phyloP scores from a whole-genome alignment of 2,329 filamentous ascomycete genomes.

The Curvularia eragrostidis region DNA sequence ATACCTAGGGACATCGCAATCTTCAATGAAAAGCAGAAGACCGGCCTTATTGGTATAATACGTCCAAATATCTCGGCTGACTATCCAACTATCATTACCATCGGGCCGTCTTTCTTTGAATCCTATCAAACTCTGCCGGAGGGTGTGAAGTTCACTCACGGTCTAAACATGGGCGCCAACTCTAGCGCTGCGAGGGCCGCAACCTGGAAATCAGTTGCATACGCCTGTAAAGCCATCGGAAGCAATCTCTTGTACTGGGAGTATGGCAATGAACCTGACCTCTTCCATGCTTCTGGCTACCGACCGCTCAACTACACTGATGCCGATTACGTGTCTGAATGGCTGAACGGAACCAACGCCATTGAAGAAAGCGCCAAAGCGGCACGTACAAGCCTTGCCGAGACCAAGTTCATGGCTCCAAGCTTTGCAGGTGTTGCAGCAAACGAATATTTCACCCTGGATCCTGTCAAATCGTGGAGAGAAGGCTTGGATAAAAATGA shows the following conservation, averaged over 20 bases:
- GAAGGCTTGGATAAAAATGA: slow-evolving; percentile 35
- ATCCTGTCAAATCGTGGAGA: not conserved
- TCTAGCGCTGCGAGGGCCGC: slow-evolving; percentile 49
- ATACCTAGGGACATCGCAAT: slow-evolving; percentile 40
- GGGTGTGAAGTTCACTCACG: slow-evolving; percentile 63
- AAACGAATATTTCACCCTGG: slow-evolving; percentile 1
- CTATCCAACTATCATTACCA: slow-evolving; percentile 66
- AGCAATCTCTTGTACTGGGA: slow-evolving; percentile 64
- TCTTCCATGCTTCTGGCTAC: slow-evolving; percentile 61
- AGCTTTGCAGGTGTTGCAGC: slow-evolving; percentile 11
- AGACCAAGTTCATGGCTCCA: slow-evolving; percentile 10
- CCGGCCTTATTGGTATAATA: slow-evolving; percentile 57
- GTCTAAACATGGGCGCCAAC: slow-evolving; percentile 66
- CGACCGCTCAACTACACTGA: slow-evolving; percentile 62
- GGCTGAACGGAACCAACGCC: slow-evolving; percentile 9
- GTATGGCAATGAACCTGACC: slow-evolving; percentile 69
- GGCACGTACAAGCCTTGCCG: slow-evolving; percentile 1
- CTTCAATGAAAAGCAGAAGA: slow-evolving; percentile 8
- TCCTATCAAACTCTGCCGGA: slow-evolving; percentile 63
- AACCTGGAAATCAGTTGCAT: slow-evolving; percentile 61
- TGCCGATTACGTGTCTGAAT: slow-evolving; percentile 46
- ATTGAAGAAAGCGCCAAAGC: slow-evolving; percentile 1
- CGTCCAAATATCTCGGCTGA: slow-evolving; percentile 59
- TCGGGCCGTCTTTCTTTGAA: slow-evolving; percentile 68
- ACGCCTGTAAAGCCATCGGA: slow-evolving; percentile 64